phyloP scores from a whole-genome alignment of 768 basidiomycete genomes.

The Leccinellum albellum region DNA sequence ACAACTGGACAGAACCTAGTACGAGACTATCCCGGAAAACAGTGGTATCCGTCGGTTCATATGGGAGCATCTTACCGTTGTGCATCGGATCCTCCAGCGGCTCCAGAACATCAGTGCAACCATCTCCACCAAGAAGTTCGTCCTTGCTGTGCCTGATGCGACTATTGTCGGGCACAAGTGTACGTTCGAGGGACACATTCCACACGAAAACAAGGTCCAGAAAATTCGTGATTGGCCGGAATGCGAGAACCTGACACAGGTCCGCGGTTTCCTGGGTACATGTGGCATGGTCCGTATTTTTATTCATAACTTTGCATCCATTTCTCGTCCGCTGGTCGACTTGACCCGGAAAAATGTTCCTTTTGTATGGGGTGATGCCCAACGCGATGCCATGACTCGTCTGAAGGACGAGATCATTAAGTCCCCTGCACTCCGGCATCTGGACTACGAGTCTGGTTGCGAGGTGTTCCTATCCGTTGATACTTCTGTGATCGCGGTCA shows the following conservation, averaged over 20 bases:
- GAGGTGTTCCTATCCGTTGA: neutral
- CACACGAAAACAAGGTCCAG: neutral
- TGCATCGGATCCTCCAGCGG: neutral
- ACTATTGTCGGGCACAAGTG: neutral
- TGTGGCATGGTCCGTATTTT: neutral
- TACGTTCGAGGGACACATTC: neutral
- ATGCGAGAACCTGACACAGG: neutral
- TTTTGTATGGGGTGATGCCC: neutral
- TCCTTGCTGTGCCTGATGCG: neutral
- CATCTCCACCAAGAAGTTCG: neutral
- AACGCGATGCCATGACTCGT: neutral
- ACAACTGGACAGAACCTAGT: neutral
- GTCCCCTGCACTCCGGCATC: neutral
- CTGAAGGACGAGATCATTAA: neutral
- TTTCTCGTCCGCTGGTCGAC: neutral
- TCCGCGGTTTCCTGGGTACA: neutral
- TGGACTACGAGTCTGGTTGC: neutral
- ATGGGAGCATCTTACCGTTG: neutral
- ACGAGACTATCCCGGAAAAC: neutral
- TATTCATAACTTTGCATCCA: no score
- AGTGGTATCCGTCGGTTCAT: neutral
- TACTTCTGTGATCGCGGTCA: neutral
- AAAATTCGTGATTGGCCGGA: neutral
- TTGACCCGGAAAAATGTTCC: neutral
- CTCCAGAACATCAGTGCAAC: neutral